Percentiles rank a stretch among this genome's conserved stretches.
phyloP scores from a whole-genome alignment of 176 grass and related monocot species.

The Secale cereale region DNA sequence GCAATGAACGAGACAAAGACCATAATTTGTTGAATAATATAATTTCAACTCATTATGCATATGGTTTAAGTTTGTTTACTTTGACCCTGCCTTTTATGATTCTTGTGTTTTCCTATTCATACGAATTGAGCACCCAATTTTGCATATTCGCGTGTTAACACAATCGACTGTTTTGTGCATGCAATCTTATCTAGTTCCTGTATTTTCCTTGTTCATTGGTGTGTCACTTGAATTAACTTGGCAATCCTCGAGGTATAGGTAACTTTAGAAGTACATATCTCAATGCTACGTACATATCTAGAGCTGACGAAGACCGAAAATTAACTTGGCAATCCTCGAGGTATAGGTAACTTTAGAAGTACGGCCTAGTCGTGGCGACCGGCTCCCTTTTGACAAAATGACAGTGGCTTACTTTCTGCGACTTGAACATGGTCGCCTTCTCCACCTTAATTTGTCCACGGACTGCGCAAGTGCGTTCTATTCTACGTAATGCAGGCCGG shows the following conservation, averaged over 20 bases:
- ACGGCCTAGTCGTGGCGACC: not conserved
- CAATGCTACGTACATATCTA: too few relatives aligned
- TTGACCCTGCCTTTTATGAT: not conserved
- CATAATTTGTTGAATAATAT: not conserved
- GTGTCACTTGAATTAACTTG: too few relatives aligned
- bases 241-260: too few relatives aligned
- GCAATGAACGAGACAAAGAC: too few relatives aligned
- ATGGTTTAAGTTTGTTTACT: not conserved
- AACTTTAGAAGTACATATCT: too few relatives aligned
- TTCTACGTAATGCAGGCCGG: not conserved
- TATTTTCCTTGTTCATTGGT: not conserved
- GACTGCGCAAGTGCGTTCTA: not conserved
- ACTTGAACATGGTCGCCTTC: not conserved
- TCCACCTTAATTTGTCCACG: not conserved
- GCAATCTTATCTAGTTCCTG: not conserved
- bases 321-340: too few relatives aligned
- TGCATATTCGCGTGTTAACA: not conserved
- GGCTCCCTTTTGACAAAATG: not conserved
- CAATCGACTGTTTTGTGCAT: not conserved
- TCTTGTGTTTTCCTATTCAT: not conserved
- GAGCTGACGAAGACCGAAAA: too few relatives aligned
- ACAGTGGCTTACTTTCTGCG: not conserved
- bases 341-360: not conserved
- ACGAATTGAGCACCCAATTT: not conserved
- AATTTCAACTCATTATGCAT: not conserved